Percentiles rank a stretch among this genome's conserved stretches.
These are phyloP conservation scores for Astrothelium macrocarpum DNA, from an alignment of 495 filamentous ascomycete genomes.

Conservation along the genomic window DNA sequence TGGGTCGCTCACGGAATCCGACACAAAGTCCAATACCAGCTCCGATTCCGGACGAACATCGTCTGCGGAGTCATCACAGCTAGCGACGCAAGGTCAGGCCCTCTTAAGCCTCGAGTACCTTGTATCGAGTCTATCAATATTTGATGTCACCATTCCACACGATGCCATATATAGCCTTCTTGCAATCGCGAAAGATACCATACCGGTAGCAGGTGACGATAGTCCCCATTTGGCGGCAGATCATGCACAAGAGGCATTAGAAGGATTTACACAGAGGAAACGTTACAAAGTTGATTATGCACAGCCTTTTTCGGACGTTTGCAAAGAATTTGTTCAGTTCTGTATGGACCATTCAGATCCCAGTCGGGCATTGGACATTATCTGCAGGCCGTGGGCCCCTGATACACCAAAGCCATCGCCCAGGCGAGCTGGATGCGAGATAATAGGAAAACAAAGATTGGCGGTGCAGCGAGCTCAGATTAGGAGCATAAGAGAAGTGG, in stretches of 20 bases:
- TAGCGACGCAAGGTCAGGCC: background rate
- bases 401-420: background rate
- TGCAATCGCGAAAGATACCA: slow-evolving; percentile 16
- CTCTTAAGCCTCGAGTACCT: slow-evolving; percentile 13
- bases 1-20: slow-evolving; percentile 1
- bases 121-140: slow-evolving; percentile 14
- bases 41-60: background rate
- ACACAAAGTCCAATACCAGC: slow-evolving; percentile 6
- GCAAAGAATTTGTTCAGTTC: slow-evolving; percentile 14
- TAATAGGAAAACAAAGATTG: background rate
- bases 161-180: slow-evolving; percentile 19
- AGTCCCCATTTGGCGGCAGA: background rate
- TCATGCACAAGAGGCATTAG: slow-evolving; percentile 5
- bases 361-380: slow-evolving; percentile 11
- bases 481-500: background rate
- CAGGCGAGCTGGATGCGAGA: background rate
- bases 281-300: slow-evolving; percentile 16
- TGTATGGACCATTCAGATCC: slow-evolving; percentile 13
- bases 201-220: background rate
- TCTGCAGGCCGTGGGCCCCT: slow-evolving; percentile 17
- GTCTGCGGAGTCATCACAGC: background rate
- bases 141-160: slow-evolving; percentile 11
- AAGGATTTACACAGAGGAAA: slow-evolving; percentile 16
- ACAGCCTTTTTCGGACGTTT: slow-evolving; percentile 11
- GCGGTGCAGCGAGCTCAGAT: background rate